phyloP scores from a whole-genome alignment of 2,329 filamentous ascomycete genomes.

The Talaromyces sp. region DNA sequence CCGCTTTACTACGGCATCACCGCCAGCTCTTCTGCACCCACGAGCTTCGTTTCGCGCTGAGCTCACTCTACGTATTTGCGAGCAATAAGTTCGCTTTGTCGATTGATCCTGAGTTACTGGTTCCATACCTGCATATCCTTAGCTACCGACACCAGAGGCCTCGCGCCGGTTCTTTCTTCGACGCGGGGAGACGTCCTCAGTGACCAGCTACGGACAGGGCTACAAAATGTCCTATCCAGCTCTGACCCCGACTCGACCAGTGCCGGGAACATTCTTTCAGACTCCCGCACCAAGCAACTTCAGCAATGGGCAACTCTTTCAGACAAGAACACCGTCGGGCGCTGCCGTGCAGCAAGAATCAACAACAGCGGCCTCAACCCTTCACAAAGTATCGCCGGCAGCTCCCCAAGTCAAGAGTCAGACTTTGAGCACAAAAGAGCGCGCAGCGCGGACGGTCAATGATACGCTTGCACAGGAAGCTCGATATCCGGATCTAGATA shows the following conservation, averaged over 20 bases:
- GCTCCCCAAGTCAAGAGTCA: conserved; percentile 44
- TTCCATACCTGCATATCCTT: not conserved
- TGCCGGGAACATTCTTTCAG: conserved; percentile 40
- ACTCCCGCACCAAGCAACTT: conserved; percentile 34
- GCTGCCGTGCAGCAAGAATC: conserved; percentile 27
- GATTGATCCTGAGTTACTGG: not conserved
- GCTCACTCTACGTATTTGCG: not conserved
- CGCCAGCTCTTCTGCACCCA: not conserved
- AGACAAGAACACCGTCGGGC: conserved; percentile 23
- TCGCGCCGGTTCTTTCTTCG: conserved; percentile 18
- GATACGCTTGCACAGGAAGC: conserved; percentile 68
- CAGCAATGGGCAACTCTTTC: conserved; percentile 35
- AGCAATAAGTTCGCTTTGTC: not conserved
- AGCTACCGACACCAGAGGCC: not conserved
- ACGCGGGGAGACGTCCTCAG: conserved; percentile 22
- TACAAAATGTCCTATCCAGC: conserved; percentile 39
- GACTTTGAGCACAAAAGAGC: conserved; percentile 64
- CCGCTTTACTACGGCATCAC: not conserved
- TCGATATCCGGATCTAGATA: conserved; percentile 82
- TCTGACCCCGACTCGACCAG: conserved; percentile 38
- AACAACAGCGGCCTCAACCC: conserved; percentile 20
- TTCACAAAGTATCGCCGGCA: conserved; percentile 33
- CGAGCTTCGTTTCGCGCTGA: conserved; percentile 2
- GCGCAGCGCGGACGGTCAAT: conserved; percentile 80
- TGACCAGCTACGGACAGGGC: conserved; percentile 16